phyloP scores from a whole-genome alignment of 2,329 filamentous ascomycete species.

The Neonectria coccinea region DNA sequence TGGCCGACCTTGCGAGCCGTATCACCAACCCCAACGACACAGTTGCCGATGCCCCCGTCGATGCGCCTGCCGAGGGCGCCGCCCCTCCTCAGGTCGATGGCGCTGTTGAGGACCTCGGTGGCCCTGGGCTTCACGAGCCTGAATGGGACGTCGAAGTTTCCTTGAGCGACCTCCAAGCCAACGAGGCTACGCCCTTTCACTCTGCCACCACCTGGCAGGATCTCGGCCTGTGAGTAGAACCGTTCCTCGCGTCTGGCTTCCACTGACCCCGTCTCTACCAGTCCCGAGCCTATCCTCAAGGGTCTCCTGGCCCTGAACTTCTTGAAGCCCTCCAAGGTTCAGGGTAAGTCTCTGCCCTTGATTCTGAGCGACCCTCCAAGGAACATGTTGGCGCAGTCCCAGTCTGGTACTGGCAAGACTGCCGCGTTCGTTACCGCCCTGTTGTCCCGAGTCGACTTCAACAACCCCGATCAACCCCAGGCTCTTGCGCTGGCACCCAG shows the following conservation, averaged over 20 bases:
- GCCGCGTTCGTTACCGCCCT: conserved; percentile 96
- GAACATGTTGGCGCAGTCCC: conserved; percentile 99
- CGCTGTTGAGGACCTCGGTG: conserved; percentile 53
- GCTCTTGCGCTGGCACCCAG: conserved; percentile 91
- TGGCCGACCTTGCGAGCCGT: conserved; percentile 65
- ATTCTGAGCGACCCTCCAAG: conserved; percentile 86
- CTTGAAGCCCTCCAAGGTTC: conserved; percentile 96
- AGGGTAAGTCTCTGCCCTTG: conserved; percentile 92
- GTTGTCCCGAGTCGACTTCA: conserved; percentile 85
- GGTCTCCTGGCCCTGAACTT: conserved; percentile 87
- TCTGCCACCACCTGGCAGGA: conserved; percentile 88
- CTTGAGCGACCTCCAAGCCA: conserved; percentile 87
- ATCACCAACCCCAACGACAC: conserved; percentile 59
- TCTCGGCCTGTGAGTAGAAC: conserved; percentile 75
- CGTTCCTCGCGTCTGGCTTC: not conserved
- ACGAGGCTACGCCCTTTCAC: conserved; percentile 87
- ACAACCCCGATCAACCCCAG: conserved; percentile 77
- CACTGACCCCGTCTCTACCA: conserved; percentile 33
- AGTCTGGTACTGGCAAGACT: conserved; percentile 98
- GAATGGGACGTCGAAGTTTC: conserved; percentile 93
- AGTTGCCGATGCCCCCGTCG: conserved; percentile 35
- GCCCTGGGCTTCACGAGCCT: conserved; percentile 73
- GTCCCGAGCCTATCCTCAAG: conserved; percentile 72
- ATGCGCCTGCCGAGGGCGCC: conserved; percentile 36
- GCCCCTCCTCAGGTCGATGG: conserved; percentile 54